These are phyloP conservation scores for Chaetomium olivaceum DNA, from an alignment of 2,329 filamentous ascomycete genomes.

Conservation along the genomic window DNA sequence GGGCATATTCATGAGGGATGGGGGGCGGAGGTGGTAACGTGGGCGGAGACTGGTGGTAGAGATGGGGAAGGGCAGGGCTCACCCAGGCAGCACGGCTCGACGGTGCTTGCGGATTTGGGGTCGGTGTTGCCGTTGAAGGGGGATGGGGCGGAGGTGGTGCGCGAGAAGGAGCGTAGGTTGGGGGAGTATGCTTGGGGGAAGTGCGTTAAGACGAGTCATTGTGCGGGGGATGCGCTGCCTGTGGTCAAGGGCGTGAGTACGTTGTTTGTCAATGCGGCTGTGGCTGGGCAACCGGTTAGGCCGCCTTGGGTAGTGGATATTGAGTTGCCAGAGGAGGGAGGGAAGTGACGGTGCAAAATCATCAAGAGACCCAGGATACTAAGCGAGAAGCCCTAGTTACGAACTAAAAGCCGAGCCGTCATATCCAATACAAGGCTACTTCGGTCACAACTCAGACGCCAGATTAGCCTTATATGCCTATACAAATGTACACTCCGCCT, in stretches of 20 bases:
- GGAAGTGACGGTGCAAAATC: background rate
- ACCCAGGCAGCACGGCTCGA: background rate
- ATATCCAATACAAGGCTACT: too few species aligned
- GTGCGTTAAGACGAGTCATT: slow-evolving; percentile 13
- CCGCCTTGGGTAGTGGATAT: slow-evolving; percentile 16
- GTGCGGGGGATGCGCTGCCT: background rate
- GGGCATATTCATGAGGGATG: slow-evolving; percentile 8
- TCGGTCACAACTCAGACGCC: too few species aligned
- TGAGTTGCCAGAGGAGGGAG: background rate
- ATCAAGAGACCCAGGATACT: too few species aligned
- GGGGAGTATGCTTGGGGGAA: slow-evolving; percentile 7
- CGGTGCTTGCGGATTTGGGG: background rate
- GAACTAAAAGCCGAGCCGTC: too few species aligned
- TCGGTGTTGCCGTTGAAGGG: background rate
- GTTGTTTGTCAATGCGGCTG: slow-evolving; percentile 18
- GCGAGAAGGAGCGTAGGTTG: background rate
- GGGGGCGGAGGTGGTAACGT: background rate
- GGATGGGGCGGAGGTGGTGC: background rate
- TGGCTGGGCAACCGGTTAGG: background rate
- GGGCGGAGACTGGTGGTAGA: background rate
- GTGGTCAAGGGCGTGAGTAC: background rate
- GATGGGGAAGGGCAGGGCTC: slow-evolving; percentile 4
- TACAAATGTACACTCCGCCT: too few species aligned
- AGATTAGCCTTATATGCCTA: too few species aligned
- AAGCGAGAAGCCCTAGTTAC: too few species aligned